Base-by-base conservation (phyloP, 1,139 yeast genomes). In the Zygoascus meyerae region DNA sequence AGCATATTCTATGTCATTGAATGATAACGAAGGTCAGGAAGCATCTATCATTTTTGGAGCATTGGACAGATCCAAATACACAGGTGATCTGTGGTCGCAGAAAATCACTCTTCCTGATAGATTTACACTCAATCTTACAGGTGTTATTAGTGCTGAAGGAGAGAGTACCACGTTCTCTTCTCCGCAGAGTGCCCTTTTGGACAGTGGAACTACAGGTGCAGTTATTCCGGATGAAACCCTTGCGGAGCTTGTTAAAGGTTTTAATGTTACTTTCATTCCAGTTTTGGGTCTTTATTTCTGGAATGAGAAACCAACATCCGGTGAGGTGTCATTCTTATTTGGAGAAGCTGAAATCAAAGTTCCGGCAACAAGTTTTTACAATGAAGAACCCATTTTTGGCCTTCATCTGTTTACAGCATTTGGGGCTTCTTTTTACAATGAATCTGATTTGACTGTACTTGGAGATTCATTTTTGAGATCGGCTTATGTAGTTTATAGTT, bases 401-500 rank as follows among this genome's bases (percentile, higher is more conserved):
- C 15, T 14, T 5, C 31, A 16, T 14, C 18, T 15, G 17, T 10
- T 26, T 12, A 16, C 26, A 12, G 10, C 16, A 21, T 15, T 30
- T 10, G 18, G 35, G 3, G 11, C 29, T 17, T 10, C 29, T 29
- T 8, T 5, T 6, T 12, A n/a, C 12, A 12, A 39, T 8, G 2
- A 3, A 8, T 7, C 2, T n/a, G 10, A 12, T 41, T 7, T 21
- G 6, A 21, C 26, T 7, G 50, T 55, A n/a, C 62, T 86, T n/a
- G 96, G 96, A 36, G 95, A 84, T 63, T 75, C 80, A 28, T 80
- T 87, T 64, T 68, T 89, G 57, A 73, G 86, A 50, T 71, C 77
- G 45, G 89, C 86, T 8, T 87, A 87, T 62, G 77, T 81, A 44
- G 95, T 86, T 35, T 86, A 77, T 56, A 89, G 87, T 62, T 67